phyloP scores from a whole-genome alignment of 257 asterid genomes.

The Gardenia jasminoides region DNA sequence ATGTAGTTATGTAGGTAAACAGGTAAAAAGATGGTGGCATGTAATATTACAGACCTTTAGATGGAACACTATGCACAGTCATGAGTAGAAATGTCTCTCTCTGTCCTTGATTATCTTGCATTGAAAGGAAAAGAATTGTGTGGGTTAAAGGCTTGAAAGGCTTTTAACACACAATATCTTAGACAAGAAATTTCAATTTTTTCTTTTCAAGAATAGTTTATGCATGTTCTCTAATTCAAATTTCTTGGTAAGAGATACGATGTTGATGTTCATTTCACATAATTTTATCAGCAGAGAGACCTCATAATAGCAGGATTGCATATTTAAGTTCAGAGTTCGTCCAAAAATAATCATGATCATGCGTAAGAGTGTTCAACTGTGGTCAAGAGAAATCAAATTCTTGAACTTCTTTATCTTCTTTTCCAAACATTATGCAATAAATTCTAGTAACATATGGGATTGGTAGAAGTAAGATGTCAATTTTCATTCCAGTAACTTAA shows the following conservation, averaged over 20 bases:
- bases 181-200: neutral
- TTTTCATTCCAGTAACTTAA: neutral
- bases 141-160: neutral
- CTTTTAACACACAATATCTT: too few relatives aligned
- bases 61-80: neutral
- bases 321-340: neutral
- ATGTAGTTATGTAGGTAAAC: neutral
- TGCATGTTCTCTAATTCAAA: neutral
- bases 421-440: neutral
- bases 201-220: too few relatives aligned
- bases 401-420: neutral
- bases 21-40: neutral
- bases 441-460: neutral
- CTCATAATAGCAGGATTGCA: neutral
- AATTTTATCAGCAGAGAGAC: neutral
- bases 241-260: neutral
- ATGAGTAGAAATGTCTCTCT: neutral
- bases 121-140: neutral
- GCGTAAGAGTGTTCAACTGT: neutral
- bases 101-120: neutral
- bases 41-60: neutral
- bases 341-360: neutral
- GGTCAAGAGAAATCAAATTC: neutral
- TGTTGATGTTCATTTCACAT: neutral
- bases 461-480: neutral